These are phyloP conservation scores for Lagerstroemia speciosa DNA, from an alignment of 345 rosid species.

Conservation along the genomic window DNA sequence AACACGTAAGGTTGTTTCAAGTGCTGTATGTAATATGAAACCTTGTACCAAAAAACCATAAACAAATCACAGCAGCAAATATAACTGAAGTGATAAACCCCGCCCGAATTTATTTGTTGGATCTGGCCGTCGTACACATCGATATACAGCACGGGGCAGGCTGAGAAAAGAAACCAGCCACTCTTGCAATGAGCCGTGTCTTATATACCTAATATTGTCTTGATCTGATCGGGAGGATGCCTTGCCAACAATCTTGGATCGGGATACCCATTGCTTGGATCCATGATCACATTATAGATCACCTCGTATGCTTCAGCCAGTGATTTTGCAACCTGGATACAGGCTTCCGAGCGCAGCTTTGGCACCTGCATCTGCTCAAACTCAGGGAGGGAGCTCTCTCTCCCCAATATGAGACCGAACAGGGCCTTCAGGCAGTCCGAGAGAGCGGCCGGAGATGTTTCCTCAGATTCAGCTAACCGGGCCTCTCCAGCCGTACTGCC, in stretches of 20 bases:
- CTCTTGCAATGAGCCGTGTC: neutral
- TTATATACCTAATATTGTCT: constrained; percentile 89
- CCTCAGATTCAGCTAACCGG: constrained; percentile 53
- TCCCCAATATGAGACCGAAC: constrained; percentile 79
- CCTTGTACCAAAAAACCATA: neutral
- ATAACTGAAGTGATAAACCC: neutral
- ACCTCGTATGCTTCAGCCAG: constrained; percentile 74
- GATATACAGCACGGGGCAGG: neutral
- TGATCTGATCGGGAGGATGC: constrained; percentile 92
- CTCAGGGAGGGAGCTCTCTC: constrained; percentile 79
- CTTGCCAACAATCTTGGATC: constrained; percentile 84
- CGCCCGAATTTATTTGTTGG: neutral
- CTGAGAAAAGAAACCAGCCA: neutral
- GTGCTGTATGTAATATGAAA: neutral
- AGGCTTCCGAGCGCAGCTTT: constrained; percentile 76
- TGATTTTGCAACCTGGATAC: constrained; percentile 55
- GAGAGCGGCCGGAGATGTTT: constrained; percentile 50
- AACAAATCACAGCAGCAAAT: neutral
- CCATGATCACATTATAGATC: constrained; percentile 62
- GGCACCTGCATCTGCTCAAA: constrained; percentile 94
- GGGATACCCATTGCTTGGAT: constrained; percentile 56
- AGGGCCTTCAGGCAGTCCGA: constrained; percentile 74
- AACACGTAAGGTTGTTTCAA: neutral
- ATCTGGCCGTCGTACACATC: neutral
- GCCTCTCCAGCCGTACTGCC: neutral